These are phyloP conservation scores for Fusarium chlamydosporum DNA, from an alignment of 2,329 filamentous ascomycete species.

Conservation along the genomic window DNA sequence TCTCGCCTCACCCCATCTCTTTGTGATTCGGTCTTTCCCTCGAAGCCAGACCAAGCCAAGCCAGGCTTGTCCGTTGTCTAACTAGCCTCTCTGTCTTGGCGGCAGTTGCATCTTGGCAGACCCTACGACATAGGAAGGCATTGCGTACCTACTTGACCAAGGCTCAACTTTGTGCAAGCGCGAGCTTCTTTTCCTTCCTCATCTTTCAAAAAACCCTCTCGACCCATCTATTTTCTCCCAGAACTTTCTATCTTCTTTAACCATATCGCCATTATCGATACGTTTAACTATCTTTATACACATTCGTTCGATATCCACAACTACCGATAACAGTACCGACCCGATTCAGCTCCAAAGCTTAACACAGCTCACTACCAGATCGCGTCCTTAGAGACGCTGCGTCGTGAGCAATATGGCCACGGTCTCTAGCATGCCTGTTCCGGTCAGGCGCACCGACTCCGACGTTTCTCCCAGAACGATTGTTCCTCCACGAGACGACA, in stretches of 20 bases:
- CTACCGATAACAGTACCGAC: constrained; percentile 17
- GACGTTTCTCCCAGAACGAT: constrained; percentile 61
- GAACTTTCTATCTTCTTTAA: constrained; percentile 7
- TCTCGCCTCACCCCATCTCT: constrained; percentile 1
- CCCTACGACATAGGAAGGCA: constrained; percentile 26
- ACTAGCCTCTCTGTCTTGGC: constrained; percentile 43
- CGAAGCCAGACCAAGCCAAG: constrained; percentile 32
- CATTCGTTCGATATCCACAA: constrained; percentile 23
- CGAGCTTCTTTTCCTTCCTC: constrained; percentile 25
- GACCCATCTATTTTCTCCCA: neutral
- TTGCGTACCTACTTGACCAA: constrained; percentile 21
- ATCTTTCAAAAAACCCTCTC: constrained; percentile 4
- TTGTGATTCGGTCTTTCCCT: constrained; percentile 36
- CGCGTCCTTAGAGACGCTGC: constrained; percentile 12
- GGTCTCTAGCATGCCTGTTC: constrained; percentile 40
- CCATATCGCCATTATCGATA: constrained; percentile 21
- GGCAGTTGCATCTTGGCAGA: constrained; percentile 40
- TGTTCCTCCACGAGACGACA: constrained; percentile 39
- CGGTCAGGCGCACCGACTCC: constrained; percentile 56
- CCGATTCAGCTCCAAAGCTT: constrained; percentile 5
- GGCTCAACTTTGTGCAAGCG: constrained; percentile 28
- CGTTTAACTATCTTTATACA: constrained; percentile 16
- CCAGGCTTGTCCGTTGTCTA: constrained; percentile 35
- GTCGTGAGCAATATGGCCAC: constrained; percentile 42
- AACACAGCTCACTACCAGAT: constrained; percentile 9